Evolutionary conservation across 1,139 yeast species (phyloP).

Genomic region (Arxiozyma telluris): DNA sequence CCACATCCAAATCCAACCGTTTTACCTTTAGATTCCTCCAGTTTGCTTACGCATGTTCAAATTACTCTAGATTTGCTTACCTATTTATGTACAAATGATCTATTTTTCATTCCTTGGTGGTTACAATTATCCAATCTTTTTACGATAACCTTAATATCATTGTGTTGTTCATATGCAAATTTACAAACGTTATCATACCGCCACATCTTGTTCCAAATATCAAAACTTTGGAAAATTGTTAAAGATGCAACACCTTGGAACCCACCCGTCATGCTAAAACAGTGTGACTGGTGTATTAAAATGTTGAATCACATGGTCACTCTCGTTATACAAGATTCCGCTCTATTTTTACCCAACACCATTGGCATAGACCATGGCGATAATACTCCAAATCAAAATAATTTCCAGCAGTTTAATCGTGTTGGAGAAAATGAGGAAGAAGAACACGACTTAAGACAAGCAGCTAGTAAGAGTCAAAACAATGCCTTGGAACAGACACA

Average conservation of each 20-base stretch:
- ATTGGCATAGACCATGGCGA: conserved; percentile 51
- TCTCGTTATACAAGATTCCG: conserved; percentile 39
- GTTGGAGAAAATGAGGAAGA: conserved; percentile 17
- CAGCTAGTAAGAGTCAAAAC: background rate
- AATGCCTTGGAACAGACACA: background rate
- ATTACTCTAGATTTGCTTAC: conserved; percentile 34
- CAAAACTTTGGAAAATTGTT: conserved; percentile 21
- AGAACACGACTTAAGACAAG: background rate
- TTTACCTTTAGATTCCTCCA: conserved; percentile 34
- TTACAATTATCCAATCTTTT: conserved; percentile 39
- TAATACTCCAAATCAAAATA: conserved; percentile 43
- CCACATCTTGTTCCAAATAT: conserved; percentile 19
- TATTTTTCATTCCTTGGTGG: conserved; percentile 48
- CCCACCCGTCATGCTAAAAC: conserved; percentile 44
- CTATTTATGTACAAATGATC: conserved; percentile 33
- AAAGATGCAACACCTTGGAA: conserved; percentile 15
- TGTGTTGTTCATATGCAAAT: conserved; percentile 41
- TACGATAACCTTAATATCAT: conserved; percentile 39
- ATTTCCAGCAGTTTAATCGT: conserved; percentile 42
- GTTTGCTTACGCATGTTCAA: conserved; percentile 35
- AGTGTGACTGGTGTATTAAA: conserved; percentile 56
- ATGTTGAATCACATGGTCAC: conserved; percentile 46
- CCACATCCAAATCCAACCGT: conserved; percentile 9
- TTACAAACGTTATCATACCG: conserved; percentile 20
- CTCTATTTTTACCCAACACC: conserved; percentile 32